Conservation (phyloP, 345 rosid genomes). For the Syzygium aromaticum region DNA sequence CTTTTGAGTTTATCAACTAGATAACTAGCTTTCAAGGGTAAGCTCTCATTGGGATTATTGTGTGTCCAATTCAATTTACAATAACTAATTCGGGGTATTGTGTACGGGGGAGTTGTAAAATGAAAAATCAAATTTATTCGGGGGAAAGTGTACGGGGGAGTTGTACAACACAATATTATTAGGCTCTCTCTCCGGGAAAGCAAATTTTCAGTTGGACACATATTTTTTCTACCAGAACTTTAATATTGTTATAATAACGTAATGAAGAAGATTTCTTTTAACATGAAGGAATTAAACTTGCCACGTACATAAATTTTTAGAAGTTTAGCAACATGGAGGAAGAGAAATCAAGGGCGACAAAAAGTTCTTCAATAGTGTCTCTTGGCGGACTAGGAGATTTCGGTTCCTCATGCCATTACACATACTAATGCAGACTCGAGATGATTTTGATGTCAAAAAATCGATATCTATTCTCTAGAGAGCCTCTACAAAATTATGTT, state of each 20-base stretch:
- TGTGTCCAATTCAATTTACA: no score
- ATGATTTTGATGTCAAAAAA: background rate
- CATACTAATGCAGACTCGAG: background rate
- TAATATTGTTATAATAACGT: background rate
- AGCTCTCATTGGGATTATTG: no score
- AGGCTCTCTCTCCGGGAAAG: no score
- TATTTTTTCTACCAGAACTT: no score
- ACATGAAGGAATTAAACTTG: background rate
- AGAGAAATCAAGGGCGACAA: background rate
- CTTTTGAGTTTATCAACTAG: background rate
- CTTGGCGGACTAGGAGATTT: background rate
- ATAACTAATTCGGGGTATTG: no score
- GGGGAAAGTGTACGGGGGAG: no score
- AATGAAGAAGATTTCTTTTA: no score
- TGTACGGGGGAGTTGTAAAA: no score
- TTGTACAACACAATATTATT: no score
- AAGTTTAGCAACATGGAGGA: background rate
- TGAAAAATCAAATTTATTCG: no score
- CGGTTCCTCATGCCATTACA: background rate
- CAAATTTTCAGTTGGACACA: no score
- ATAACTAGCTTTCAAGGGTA: background rate
- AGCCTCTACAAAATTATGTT: background rate
- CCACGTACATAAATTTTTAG: background rate
- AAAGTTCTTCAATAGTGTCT: background rate
- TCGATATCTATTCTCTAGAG: background rate